Percentiles rank a stretch among this genome's conserved stretches.
Conservation (phyloP, 306 rosid species). For the Malus sylvestris region DNA sequence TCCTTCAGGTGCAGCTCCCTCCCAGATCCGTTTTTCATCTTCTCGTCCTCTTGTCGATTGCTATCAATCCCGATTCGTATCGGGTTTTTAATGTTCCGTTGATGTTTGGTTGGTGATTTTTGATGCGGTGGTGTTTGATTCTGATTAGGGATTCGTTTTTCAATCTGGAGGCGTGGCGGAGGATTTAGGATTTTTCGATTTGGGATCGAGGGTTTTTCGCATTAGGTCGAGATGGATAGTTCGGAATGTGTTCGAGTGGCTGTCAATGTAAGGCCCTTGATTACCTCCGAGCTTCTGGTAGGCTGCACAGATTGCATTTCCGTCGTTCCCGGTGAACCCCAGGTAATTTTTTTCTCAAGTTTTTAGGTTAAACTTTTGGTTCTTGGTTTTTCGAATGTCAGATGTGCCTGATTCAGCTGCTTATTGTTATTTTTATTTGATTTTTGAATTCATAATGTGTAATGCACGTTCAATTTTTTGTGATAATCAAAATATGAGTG, state of each 20-base stretch:
- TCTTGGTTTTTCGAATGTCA: background rate
- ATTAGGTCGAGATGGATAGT: constrained; percentile 47
- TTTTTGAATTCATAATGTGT: background rate
- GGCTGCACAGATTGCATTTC: constrained; percentile 93
- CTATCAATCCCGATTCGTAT: background rate
- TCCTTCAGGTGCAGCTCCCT: background rate
- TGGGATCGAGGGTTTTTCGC: constrained; percentile 16
- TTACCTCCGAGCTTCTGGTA: constrained; percentile 70
- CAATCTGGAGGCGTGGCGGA: background rate
- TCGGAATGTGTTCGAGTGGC: constrained; percentile 80
- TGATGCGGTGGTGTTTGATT: background rate
- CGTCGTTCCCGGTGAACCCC: constrained; percentile 77
- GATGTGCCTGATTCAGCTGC: background rate
- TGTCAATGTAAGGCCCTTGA: constrained; percentile 75
- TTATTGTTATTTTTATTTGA: background rate
- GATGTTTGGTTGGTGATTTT: background rate
- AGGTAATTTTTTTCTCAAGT: constrained; percentile 29
- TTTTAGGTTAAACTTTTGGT: background rate
- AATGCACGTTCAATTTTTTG: background rate
- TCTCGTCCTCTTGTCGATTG: background rate
- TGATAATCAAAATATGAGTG: background rate
- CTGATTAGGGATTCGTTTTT: background rate
- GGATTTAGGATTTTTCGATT: background rate
- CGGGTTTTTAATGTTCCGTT: background rate
- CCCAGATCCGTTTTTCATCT: background rate